These are phyloP conservation scores for Chlamydomonas sphaeroides DNA, from an alignment of 139 green algal genomes.

Conservation along the genomic window DNA sequence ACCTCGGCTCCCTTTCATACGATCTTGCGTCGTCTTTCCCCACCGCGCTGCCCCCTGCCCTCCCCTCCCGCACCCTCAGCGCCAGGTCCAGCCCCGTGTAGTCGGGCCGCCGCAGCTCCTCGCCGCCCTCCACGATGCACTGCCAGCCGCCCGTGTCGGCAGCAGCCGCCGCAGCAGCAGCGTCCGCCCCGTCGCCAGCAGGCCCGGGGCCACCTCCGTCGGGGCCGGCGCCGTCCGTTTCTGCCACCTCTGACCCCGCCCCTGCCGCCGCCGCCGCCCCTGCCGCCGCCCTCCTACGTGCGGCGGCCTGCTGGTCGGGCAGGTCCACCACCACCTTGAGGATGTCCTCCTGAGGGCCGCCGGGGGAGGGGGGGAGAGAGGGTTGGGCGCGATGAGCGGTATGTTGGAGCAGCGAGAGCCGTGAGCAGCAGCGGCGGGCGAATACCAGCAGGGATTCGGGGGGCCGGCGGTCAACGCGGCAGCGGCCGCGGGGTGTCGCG, in stretches of 20 bases:
- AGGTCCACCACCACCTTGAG: conserved; percentile 52
- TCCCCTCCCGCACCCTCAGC: conserved; percentile 15
- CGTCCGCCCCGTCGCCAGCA: background rate
- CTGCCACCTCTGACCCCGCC: background rate
- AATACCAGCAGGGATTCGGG: too few relatives aligned
- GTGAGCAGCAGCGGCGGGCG: too few relatives aligned
- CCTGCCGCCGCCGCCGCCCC: background rate
- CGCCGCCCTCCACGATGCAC: conserved; percentile 40
- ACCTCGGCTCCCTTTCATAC: too few relatives aligned
- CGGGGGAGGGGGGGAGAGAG: background rate
- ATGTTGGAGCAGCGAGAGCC: too few relatives aligned
- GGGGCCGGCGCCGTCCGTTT: background rate
- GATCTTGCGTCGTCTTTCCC: background rate
- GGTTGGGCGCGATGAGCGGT: background rate
- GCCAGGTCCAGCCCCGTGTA: conserved; percentile 49
- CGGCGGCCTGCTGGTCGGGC: conserved; percentile 14
- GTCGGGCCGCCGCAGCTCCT: conserved; percentile 37
- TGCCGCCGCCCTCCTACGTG: background rate
- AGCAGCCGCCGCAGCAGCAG: background rate
- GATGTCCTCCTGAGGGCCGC: conserved; percentile 45
- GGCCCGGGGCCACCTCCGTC: too few relatives aligned
- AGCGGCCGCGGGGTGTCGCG: too few relatives aligned
- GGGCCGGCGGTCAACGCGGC: too few relatives aligned
- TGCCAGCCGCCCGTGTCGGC: conserved; percentile 44
- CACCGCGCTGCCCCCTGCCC: too few relatives aligned